Base-by-base conservation (phyloP, 345 rosid species). In the Euclidium syriacum region DNA sequence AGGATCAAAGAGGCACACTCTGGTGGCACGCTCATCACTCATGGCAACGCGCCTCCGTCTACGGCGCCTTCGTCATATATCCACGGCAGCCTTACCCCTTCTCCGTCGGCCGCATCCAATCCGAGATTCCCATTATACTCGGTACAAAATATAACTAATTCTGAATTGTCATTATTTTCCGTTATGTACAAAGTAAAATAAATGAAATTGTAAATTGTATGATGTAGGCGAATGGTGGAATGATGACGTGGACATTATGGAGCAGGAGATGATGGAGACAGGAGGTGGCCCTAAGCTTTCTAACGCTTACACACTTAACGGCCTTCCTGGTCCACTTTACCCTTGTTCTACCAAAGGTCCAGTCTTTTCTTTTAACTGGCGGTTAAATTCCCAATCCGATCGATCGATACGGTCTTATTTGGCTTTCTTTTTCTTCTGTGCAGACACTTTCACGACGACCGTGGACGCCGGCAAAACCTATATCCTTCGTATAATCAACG, bases 141-240 rank as follows among this genome's bases (percentile, higher is more conserved):
- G 91, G 91, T 84, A 78, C 29, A 14, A 22, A 3, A 42, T 15
- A 15, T 14, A 22, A 53, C 22, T 29, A n/a, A n/a, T n/a, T n/a
- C n/a, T n/a, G n/a, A n/a, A n/a, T n/a, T n/a, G n/a, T n/a, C n/a
- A n/a, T n/a, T n/a, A n/a, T n/a, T n/a, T n/a, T n/a, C n/a, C n/a
- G n/a, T n/a, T n/a, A n/a, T n/a, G 24, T 10, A 16, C 7, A 10
- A 4, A 11, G 39, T 10, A 23, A 14, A 18, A 19, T 47, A 22
- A 5, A 7, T n/a, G 15, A 11, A 2, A 30, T 16, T 16, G 29
- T 9, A 30, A 20, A 9, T 19, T 52, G 33, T 38, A 10, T 39
- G 18, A 19, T 18, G 12, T 18, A 85, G 85, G 90, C 12, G 91
- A 87, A 71, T 85, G 88, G 89, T 87, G 87, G 87, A 83, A 82